Percentiles rank a stretch among this genome's conserved stretches.
phyloP scores from a whole-genome alignment of 345 rosid species.

The Eucalyptus sp. region DNA sequence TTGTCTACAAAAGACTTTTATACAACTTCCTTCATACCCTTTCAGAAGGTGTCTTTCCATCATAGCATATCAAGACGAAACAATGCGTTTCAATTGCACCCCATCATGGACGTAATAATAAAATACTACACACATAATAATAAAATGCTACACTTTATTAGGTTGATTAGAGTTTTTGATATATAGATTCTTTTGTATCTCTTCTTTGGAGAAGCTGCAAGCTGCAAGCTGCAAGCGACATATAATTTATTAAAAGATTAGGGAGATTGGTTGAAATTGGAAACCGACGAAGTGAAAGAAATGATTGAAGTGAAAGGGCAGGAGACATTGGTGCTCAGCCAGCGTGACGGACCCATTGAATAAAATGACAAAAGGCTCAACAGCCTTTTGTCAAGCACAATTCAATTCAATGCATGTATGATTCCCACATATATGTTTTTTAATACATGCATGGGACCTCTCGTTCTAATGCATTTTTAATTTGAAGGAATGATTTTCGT shows the following conservation, averaged over 20 bases:
- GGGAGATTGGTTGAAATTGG: neutral
- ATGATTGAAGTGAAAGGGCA: neutral
- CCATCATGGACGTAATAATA: too few relatives aligned
- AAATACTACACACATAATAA: too few relatives aligned
- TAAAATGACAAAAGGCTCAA: neutral
- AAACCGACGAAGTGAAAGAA: neutral
- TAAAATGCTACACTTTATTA: too few relatives aligned
- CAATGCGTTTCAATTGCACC: too few relatives aligned
- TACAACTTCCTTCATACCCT: too few relatives aligned
- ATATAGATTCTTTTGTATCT: neutral
- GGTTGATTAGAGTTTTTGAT: neutral
- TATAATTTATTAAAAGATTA: neutral
- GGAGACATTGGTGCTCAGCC: neutral
- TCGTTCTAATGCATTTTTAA: neutral
- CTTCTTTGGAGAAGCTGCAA: neutral
- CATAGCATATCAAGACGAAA: too few relatives aligned
- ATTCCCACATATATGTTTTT: neutral
- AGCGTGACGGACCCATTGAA: neutral
- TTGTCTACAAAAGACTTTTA: too few relatives aligned
- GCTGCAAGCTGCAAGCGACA: neutral
- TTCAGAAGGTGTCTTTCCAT: too few relatives aligned
- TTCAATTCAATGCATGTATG: neutral
- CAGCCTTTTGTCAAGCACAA: neutral
- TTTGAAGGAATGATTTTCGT: neutral
- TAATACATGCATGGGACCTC: neutral